Evolutionary conservation across 176 grass and related monocot genomes (phyloP).

Genomic region (Eragrostis curvula): DNA sequence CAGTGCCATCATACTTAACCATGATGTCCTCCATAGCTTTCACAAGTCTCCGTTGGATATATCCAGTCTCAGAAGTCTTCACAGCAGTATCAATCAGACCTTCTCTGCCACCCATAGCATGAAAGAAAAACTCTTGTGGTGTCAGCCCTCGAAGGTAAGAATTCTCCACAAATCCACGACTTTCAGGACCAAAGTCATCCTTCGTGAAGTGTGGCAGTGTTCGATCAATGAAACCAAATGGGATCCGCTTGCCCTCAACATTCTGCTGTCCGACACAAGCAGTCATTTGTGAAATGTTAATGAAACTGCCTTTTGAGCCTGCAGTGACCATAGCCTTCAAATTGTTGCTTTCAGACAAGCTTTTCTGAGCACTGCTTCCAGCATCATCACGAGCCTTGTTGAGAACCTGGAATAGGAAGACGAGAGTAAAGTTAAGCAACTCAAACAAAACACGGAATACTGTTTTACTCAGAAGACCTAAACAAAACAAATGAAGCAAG

Average conservation of each 20-base stretch:
- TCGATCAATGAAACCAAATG: slow-evolving; percentile 88
- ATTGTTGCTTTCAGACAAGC: slow-evolving; percentile 98
- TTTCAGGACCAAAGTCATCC: slow-evolving; percentile 89
- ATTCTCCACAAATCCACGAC: slow-evolving; percentile 98
- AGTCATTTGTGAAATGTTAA: slow-evolving; percentile 99
- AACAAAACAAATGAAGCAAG: slow-evolving; percentile 21
- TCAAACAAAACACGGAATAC: not conserved
- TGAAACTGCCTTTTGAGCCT: slow-evolving; percentile 95
- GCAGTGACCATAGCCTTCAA: slow-evolving; percentile 99
- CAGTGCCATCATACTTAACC: slow-evolving; percentile 98
- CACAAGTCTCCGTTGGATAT: slow-evolving; percentile 91
- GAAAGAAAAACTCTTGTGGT: slow-evolving; percentile 95
- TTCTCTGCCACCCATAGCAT: slow-evolving; percentile 89
- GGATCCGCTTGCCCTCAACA: slow-evolving; percentile 98
- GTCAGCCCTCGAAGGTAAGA: slow-evolving; percentile 96
- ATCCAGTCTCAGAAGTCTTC: slow-evolving; percentile 94
- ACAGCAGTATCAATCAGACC: slow-evolving; percentile 93
- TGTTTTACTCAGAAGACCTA: slow-evolving; percentile 14
- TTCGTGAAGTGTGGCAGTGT: slow-evolving; percentile 97
- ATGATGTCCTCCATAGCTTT: slow-evolving; percentile 99
- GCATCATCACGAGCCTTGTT: slow-evolving; percentile 99
- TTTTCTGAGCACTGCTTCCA: slow-evolving; percentile 94
- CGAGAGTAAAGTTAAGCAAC: slow-evolving; percentile 3
- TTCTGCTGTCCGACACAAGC: slow-evolving; percentile 99
- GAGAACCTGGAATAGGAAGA: slow-evolving; percentile 70